A percentile compares a stretch with the other conserved stretches of the same genome.
phyloP scores from a whole-genome alignment of 345 rosid genomes.

The Aegle marmelos region DNA sequence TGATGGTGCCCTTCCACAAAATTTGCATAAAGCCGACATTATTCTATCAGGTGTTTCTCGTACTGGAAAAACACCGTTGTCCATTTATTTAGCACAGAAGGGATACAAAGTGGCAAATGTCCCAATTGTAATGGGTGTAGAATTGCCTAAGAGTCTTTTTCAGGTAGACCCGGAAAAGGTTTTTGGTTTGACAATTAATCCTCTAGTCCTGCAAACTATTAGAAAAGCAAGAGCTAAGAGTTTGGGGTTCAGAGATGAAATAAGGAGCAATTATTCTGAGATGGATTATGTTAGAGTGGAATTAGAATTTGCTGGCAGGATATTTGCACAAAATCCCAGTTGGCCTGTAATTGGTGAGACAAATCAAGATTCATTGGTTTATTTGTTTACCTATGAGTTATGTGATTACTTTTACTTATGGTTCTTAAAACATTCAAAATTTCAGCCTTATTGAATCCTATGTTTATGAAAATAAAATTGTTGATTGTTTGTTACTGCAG shows the following conservation, averaged over 20 bases:
- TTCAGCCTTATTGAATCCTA: slow-evolving; percentile 10
- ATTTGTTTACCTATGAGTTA: background rate
- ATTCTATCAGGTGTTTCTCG: slow-evolving; percentile 83
- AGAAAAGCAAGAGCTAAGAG: slow-evolving; percentile 70
- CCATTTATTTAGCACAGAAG: slow-evolving; percentile 78
- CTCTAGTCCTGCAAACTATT: slow-evolving; percentile 65
- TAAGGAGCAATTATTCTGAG: slow-evolving; percentile 67
- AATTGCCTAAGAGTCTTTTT: slow-evolving; percentile 61
- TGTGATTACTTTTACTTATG: background rate
- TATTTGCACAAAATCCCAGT: slow-evolving; percentile 67
- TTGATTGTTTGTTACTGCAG: slow-evolving; percentile 40
- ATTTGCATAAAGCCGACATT: slow-evolving; percentile 66
- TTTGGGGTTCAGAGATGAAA: slow-evolving; percentile 55
- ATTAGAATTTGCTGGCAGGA: slow-evolving; percentile 58
- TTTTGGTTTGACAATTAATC: slow-evolving; percentile 75
- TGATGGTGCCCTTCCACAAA: slow-evolving; percentile 76
- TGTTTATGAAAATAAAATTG: background rate
- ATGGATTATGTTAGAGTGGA: slow-evolving; percentile 67
- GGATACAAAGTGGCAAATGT: slow-evolving; percentile 86
- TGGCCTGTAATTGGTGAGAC: slow-evolving; percentile 84
- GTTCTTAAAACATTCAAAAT: background rate
- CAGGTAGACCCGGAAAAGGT: slow-evolving; percentile 64
- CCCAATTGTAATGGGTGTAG: slow-evolving; percentile 72
- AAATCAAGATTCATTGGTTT: background rate
- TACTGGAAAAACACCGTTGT: slow-evolving; percentile 81